Conservation (phyloP, 805 yeast genomes). For the Candida tibetensis region DNA sequence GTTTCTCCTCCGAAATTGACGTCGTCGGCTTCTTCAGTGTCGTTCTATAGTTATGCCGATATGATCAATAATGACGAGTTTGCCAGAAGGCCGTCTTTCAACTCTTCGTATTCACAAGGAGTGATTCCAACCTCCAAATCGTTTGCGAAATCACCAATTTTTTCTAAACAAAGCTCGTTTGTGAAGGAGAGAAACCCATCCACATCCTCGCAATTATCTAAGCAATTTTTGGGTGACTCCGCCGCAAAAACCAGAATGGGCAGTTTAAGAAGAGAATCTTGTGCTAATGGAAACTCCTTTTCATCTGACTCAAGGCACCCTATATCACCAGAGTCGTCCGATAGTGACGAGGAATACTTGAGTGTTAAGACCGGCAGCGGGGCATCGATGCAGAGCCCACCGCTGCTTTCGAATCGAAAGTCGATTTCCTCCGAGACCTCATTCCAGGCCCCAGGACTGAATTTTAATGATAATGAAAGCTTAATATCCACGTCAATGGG, state of each 20-base stretch:
- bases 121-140: conserved; percentile 25
- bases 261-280: conserved; percentile 3
- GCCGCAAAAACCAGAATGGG: conserved; percentile 3
- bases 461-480: conserved; percentile 31
- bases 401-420: conserved; percentile 8
- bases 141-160: conserved; percentile 3
- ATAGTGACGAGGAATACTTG: conserved; percentile 9
- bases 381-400: not conserved
- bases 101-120: conserved; percentile 37
- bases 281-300: conserved; percentile 3
- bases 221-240: conserved; percentile 14
- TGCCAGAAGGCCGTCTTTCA: conserved; percentile 59
- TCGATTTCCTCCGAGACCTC: conserved; percentile 15
- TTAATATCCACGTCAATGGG: conserved; percentile 38
- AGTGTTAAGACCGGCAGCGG: conserved; percentile 2
- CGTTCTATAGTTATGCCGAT: conserved; percentile 78
- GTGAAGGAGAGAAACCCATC: conserved; percentile 9
- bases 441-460: conserved; percentile 6
- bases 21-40: conserved; percentile 35
- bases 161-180: conserved; percentile 9
- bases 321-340: conserved; percentile 27
- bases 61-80: conserved; percentile 66
- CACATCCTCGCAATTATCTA: conserved; percentile 22
- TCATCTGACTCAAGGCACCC: not conserved
- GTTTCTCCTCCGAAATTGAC: conserved; percentile 40